Percentiles rank a stretch among this genome's conserved stretches.
Evolutionary conservation across 352 stramenopile species (phyloP).

Genomic region (Plasmopara halstedii): DNA sequence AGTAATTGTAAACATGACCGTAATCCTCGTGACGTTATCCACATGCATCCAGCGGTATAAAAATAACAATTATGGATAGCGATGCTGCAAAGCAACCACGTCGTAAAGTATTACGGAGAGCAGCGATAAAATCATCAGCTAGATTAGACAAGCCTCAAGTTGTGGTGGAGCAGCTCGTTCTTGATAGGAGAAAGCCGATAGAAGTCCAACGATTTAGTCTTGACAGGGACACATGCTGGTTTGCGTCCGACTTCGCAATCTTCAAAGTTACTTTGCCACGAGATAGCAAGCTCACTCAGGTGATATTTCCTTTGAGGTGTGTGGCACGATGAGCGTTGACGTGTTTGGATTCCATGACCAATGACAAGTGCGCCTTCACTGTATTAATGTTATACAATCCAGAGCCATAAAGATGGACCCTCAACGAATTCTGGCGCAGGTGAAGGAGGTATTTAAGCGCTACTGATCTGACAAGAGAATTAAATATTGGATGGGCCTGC

Average conservation of each 20-base stretch:
- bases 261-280: neutral
- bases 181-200: neutral
- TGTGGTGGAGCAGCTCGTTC: neutral
- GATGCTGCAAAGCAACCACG: constrained; percentile 16
- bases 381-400: too few relatives aligned
- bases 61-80: neutral
- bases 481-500: too few relatives aligned
- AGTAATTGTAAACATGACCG: neutral
- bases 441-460: too few relatives aligned
- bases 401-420: too few relatives aligned
- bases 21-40: neutral
- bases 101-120: neutral
- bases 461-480: too few relatives aligned
- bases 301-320: neutral
- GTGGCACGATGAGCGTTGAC: neutral
- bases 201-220: neutral
- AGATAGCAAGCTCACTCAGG: neutral
- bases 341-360: neutral
- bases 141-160: neutral
- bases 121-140: neutral
- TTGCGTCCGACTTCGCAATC: constrained; percentile 1
- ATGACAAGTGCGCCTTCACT: too few relatives aligned
- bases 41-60: neutral
- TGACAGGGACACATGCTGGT: neutral
- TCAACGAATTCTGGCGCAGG: too few relatives aligned